Conservation (phyloP, 192 early-diverging fungal species). For the Coemansia sp. region DNA sequence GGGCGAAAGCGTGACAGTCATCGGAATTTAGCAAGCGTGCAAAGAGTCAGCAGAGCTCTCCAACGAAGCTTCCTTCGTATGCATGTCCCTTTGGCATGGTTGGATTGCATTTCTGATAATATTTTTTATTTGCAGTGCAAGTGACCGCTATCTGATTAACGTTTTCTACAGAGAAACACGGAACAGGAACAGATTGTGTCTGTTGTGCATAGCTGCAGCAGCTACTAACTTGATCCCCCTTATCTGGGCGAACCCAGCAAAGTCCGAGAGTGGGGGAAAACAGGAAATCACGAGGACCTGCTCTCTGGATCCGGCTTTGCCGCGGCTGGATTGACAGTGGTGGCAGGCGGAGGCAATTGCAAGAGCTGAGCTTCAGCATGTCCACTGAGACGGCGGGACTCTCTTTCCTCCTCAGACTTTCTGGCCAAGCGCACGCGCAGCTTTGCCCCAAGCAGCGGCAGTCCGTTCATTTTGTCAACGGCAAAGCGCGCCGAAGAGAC, state of each 20-base stretch:
- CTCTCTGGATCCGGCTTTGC: not conserved
- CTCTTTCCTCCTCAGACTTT: constrained; percentile 31
- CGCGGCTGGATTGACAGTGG: constrained; percentile 5
- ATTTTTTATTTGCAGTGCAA: not conserved
- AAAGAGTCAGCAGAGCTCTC: constrained; percentile 3
- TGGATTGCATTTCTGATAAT: not conserved
- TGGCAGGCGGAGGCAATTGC: not conserved
- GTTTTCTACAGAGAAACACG: not conserved
- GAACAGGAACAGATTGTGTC: not conserved
- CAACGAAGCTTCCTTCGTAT: not conserved
- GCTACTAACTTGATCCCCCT: not conserved
- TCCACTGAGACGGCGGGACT: constrained; percentile 17
- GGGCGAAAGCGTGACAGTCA: constrained; percentile 4
- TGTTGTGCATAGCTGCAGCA: not conserved
- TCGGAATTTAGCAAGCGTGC: constrained; percentile 1
- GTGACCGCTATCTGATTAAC: not conserved
- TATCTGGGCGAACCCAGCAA: not conserved
- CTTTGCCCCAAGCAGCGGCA: constrained; percentile 68
- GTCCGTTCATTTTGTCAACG: constrained; percentile 79
- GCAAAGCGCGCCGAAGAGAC: constrained; percentile 76
- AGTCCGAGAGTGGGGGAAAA: not conserved
- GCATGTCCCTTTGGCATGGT: not conserved
- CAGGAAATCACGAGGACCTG: not conserved
- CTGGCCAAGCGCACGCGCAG: constrained; percentile 43
- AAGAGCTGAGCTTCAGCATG: not conserved